Conservation (phyloP, 192 early-diverging fungal genomes). For the Mortierella hygrophila region DNA sequence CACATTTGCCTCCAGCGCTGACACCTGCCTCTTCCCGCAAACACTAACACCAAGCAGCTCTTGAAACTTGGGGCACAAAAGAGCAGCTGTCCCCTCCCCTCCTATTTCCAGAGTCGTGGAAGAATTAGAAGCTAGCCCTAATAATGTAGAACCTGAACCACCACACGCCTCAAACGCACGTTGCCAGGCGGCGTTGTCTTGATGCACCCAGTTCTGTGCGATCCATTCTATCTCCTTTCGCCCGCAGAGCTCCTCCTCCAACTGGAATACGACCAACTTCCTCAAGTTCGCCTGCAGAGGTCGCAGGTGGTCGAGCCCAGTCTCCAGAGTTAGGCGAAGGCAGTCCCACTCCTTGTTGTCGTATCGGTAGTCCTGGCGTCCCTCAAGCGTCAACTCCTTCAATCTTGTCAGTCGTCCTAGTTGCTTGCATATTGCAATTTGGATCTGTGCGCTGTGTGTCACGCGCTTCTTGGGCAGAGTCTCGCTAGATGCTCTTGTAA, state of each 20-base stretch:
- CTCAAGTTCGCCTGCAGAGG: constrained; percentile 18
- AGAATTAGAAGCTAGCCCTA: background rate
- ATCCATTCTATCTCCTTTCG: constrained; percentile 21
- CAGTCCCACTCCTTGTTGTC: constrained; percentile 11
- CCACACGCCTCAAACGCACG: background rate
- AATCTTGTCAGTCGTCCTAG: constrained; percentile 20
- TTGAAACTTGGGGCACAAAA: constrained; percentile 12
- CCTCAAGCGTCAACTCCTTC: constrained; percentile 12
- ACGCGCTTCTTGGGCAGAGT: background rate
- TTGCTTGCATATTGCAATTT: constrained; percentile 15
- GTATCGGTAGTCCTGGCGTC: background rate
- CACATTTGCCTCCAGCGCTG: background rate
- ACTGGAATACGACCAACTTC: constrained; percentile 3
- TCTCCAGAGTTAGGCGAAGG: constrained; percentile 15
- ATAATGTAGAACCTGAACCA: background rate
- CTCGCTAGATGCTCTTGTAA: background rate
- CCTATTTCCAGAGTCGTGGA: background rate
- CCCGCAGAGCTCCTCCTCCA: constrained; percentile 8
- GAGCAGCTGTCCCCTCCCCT: background rate
- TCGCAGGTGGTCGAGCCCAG: constrained; percentile 15
- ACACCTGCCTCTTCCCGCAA: background rate
- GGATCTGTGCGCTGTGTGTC: background rate
- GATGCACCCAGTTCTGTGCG: constrained; percentile 25
- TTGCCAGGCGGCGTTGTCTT: constrained; percentile 14
- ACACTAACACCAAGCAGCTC: constrained; percentile 13